Evolutionary conservation across 257 asterid genomes (phyloP), one percentile per base, ranked within the genome.

Genomic region (Solanum piurae): DNA sequence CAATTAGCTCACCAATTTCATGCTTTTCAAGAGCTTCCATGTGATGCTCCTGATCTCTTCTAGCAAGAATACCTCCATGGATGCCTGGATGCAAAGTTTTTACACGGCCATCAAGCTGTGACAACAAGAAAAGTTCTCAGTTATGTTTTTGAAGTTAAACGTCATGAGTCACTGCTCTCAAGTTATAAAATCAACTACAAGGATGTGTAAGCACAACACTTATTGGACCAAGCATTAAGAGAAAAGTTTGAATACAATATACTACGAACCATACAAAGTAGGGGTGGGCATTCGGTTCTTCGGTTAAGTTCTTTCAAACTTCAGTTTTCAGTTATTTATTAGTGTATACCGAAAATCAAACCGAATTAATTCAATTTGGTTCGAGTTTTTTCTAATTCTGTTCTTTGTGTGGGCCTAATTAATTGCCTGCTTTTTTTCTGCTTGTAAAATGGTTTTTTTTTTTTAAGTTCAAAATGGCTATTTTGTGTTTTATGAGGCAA

Each of bases 1-100:
- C 86, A 82, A 82, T 55, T 42, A 66, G 86, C 95, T 86, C 89
- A 97, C 99, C 94, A 66, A 97, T 97, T 85, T 96, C 95, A 89
- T 96, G 98, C 69, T 90, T 90, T 88, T 91, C 93, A 73, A 97
- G 95, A 88, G 98, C 94, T 92, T 93, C 94, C 99, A 96, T 94
- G 94, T 97, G 99, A 94, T 95, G 98, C 84, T 94, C 88, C 91
- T 92, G 94, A 92, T 97, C 98, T 88, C 99, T 93, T 93, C 98
- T 93, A 86, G 99, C 99, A 90, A 97, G 98, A 89, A 97, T 97
- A 77, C 98, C 99, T 88, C 99, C 99, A 88, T 97, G 99, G 87
- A 96, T 89, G 87, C 88, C 92, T 33, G 99, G 99, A 90, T 97
- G 99, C 72, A 97, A 91, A 52, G 99, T 97, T 93, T 97, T 97